Conservation (phyloP, 306 rosid species). For the Malus sylvestris region DNA sequence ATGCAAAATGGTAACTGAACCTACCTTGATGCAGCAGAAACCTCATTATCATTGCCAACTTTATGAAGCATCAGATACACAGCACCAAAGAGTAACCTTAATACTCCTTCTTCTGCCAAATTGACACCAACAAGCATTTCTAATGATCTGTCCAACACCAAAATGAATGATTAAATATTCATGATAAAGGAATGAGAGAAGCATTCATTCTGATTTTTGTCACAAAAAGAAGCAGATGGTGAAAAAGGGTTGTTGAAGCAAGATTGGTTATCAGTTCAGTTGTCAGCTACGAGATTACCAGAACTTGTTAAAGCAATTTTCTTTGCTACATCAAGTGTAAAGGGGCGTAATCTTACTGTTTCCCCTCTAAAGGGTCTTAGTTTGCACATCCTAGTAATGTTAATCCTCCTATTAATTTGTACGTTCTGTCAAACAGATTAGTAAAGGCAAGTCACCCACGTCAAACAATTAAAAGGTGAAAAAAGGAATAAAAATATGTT, state of each 20-base stretch:
- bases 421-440: too few relatives aligned
- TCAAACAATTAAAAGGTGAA: too few relatives aligned
- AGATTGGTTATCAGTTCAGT: background rate
- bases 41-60: conserved; percentile 71
- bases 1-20: conserved; percentile 13
- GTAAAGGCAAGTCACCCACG: too few relatives aligned
- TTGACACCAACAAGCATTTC: conserved; percentile 86
- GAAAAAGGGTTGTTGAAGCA: background rate
- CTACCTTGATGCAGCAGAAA: conserved; percentile 91
- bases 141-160: conserved; percentile 74
- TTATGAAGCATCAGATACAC: conserved; percentile 70
- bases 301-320: background rate
- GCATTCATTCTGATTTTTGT: background rate
- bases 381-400: background rate
- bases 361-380: background rate
- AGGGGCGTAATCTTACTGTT: background rate
- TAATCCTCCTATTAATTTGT: too few relatives aligned
- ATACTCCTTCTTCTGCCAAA: conserved; percentile 81
- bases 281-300: background rate
- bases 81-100: conserved; percentile 79
- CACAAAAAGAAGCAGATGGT: background rate
- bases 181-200: conserved; percentile 9
- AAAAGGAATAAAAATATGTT: too few relatives aligned
- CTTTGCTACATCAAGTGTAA: background rate
- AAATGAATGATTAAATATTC: conserved; percentile 47